Conservation (phyloP, 2,329 filamentous ascomycete genomes). For the Ceratocystis papillata region DNA sequence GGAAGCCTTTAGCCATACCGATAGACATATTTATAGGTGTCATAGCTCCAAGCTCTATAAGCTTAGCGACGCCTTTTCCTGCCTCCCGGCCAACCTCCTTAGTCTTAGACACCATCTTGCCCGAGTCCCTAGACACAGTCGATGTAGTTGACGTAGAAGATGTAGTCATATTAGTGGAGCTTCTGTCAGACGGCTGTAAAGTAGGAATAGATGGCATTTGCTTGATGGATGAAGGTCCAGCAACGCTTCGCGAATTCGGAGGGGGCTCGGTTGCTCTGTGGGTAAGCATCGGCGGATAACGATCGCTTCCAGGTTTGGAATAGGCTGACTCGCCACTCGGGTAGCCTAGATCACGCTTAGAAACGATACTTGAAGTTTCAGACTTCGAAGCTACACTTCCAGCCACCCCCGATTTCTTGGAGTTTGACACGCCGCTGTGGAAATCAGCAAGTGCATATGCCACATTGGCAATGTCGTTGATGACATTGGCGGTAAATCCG, state of each 20-base stretch:
- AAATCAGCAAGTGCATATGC: slow-evolving; percentile 73
- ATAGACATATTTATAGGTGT: slow-evolving; percentile 78
- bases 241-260: background rate
- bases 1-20: slow-evolving; percentile 72
- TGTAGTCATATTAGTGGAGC: background rate
- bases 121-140: background rate
- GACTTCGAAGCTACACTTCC: background rate
- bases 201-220: background rate
- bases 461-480: slow-evolving; percentile 74
- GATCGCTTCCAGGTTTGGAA: background rate
- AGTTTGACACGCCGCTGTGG: slow-evolving; percentile 35
- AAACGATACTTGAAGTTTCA: slow-evolving; percentile 1
- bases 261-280: background rate
- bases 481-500: slow-evolving; percentile 62
- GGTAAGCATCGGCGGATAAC: background rate
- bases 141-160: slow-evolving; percentile 11
- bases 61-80: slow-evolving; percentile 56
- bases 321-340: background rate
- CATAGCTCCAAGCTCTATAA: slow-evolving; percentile 64
- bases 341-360: background rate
- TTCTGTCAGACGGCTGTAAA: slow-evolving; percentile 8
- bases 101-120: slow-evolving; percentile 27
- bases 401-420: background rate
- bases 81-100: slow-evolving; percentile 29
- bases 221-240: background rate